These are phyloP conservation scores for Adenanthera pavonina DNA, from an alignment of 306 rosid species.

Conservation along the genomic window DNA sequence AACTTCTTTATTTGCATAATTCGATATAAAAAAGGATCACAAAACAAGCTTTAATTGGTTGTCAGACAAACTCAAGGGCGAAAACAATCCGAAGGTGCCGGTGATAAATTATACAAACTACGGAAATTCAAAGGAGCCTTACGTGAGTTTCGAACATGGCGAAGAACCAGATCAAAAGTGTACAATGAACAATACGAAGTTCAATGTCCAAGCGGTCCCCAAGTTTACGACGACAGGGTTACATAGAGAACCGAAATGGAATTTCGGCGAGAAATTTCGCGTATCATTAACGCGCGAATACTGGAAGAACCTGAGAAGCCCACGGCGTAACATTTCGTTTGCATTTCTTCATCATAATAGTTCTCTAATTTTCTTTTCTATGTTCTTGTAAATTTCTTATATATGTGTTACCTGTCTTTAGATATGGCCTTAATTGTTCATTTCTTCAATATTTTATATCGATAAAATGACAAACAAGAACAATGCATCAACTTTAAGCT, in stretches of 20 bases:
- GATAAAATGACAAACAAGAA: conserved; percentile 14
- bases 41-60: neutral
- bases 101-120: neutral
- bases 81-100: neutral
- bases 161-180: conserved; percentile 43
- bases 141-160: conserved; percentile 96
- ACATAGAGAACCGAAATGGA: neutral
- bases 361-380: neutral
- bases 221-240: conserved; percentile 22
- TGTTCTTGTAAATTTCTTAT: neutral
- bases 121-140: conserved; percentile 35
- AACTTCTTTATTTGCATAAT: conserved; percentile 5
- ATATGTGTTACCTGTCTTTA: neutral
- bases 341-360: neutral
- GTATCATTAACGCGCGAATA: conserved; percentile 30
- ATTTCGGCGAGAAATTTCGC: conserved; percentile 25
- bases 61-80: neutral
- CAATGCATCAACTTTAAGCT: neutral
- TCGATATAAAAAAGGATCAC: neutral
- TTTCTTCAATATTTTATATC: conserved; percentile 3
- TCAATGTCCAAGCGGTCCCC: conserved; percentile 34
- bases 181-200: conserved; percentile 23
- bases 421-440: neutral
- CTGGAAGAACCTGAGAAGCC: conserved; percentile 18
- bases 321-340: conserved; percentile 23